Conservation (phyloP, 768 basidiomycete genomes). For the Termitomyces sp. region DNA sequence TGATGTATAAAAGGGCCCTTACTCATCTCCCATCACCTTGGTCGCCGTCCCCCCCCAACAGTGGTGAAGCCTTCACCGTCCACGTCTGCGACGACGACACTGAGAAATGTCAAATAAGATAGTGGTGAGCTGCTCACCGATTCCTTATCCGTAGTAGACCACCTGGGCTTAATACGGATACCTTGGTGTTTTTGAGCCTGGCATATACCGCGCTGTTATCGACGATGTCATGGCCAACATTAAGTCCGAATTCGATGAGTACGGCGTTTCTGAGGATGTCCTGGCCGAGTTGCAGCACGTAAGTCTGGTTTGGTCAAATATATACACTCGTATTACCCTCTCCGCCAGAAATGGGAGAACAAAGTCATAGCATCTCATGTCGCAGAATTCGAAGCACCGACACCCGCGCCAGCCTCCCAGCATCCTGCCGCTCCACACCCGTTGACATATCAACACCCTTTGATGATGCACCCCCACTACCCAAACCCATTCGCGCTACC, state of each 20-base stretch:
- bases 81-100: constrained; percentile 20
- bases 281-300: constrained; percentile 86
- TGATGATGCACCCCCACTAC: constrained; percentile 58
- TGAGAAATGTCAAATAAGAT: constrained; percentile 91
- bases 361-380: constrained; percentile 94
- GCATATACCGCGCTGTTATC: constrained; percentile 90
- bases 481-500: constrained; percentile 49
- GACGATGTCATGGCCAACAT: constrained; percentile 90
- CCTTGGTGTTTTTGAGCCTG: constrained; percentile 63
- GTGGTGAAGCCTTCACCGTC: constrained; percentile 32
- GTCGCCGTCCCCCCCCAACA: constrained; percentile 32
- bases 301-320: constrained; percentile 32
- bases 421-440: constrained; percentile 41
- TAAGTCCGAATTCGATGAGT: constrained; percentile 95
- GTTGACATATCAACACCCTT: constrained; percentile 56
- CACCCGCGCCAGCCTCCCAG: constrained; percentile 36
- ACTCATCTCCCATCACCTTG: constrained; percentile 37
- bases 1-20: constrained; percentile 48
- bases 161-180: constrained; percentile 49
- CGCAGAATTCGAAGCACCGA: constrained; percentile 79
- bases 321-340: constrained; percentile 10
- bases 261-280: constrained; percentile 90
- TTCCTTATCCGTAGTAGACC: constrained; percentile 53
- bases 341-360: constrained; percentile 86
- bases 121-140: constrained; percentile 88